Evolutionary conservation across 768 basidiomycete species (phyloP).

Genomic region (Leccinum longicurvipes): DNA sequence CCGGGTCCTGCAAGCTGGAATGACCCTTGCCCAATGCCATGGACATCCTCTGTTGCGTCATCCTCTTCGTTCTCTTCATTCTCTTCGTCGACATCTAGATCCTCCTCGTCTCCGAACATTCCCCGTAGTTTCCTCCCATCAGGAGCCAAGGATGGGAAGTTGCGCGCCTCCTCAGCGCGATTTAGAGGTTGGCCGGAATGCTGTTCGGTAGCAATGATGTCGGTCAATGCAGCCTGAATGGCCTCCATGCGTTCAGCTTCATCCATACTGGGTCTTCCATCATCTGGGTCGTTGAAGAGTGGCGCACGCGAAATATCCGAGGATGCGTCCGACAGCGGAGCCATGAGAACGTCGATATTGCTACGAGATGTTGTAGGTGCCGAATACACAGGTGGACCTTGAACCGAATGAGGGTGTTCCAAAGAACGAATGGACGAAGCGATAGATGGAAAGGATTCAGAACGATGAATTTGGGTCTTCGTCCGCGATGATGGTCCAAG

Average conservation of each 20-base stretch:
- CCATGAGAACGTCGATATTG: constrained; percentile 83
- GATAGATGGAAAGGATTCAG: constrained; percentile 38
- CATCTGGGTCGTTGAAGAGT: constrained; percentile 79
- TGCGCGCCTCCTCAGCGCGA: constrained; percentile 6
- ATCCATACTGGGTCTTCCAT: constrained; percentile 46
- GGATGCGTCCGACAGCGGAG: constrained; percentile 51
- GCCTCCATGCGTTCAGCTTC: constrained; percentile 91
- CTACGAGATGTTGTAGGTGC: constrained; percentile 28
- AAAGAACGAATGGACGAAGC: constrained; percentile 7
- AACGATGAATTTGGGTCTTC: constrained; percentile 25
- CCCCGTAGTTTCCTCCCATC: constrained; percentile 25
- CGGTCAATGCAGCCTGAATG: constrained; percentile 92
- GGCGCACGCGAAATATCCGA: constrained; percentile 63
- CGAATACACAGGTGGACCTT: constrained; percentile 16
- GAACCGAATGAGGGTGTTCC: constrained; percentile 15
- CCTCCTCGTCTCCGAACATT: constrained; percentile 38
- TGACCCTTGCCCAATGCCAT: constrained; percentile 41
- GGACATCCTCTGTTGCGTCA: constrained; percentile 18
- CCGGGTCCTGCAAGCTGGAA: constrained; percentile 84
- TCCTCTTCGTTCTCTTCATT: constrained; percentile 47
- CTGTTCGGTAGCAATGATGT: constrained; percentile 88
- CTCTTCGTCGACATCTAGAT: constrained; percentile 41
- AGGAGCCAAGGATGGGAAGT: constrained; percentile 2
- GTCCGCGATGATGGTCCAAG: constrained; percentile 5
- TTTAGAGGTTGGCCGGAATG: constrained; percentile 33